A percentile compares a stretch with the other conserved stretches of the same genome.
phyloP scores from a whole-genome alignment of 306 rosid genomes.

The Rubus parviflorus region DNA sequence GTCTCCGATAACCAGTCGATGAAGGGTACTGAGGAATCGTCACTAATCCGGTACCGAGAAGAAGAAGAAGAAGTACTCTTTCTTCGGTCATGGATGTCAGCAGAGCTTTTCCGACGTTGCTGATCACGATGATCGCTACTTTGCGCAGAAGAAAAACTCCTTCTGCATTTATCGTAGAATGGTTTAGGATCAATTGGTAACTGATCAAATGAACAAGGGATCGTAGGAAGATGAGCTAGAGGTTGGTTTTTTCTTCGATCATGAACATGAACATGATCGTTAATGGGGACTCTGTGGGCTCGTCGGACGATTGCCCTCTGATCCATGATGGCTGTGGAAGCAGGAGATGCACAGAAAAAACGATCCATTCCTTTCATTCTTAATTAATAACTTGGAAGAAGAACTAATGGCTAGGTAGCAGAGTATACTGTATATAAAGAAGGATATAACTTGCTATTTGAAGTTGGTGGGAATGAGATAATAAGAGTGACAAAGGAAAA shows the following conservation, averaged over 20 bases:
- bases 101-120: conserved; percentile 48
- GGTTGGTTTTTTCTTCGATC: conserved; percentile 31
- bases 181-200: conserved; percentile 66
- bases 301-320: conserved; percentile 40
- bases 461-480: conserved; percentile 18
- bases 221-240: conserved; percentile 17
- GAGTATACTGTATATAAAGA: not conserved
- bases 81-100: conserved; percentile 34
- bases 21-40: conserved; percentile 26
- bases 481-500: not conserved
- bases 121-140: conserved; percentile 3
- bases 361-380: conserved; percentile 59
- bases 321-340: conserved; percentile 66
- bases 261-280: conserved; percentile 20
- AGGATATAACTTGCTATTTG: not conserved
- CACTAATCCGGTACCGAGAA: conserved; percentile 45
- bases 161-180: conserved; percentile 46
- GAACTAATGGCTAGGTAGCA: not conserved
- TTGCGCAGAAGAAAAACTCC: conserved; percentile 41
- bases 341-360: conserved; percentile 62
- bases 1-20: conserved; percentile 54
- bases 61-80: conserved; percentile 34
- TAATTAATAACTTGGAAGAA: not conserved
- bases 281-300: conserved; percentile 25
- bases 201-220: conserved; percentile 69